Conservation (phyloP, 2,329 filamentous ascomycete species). For the Neurospora sp. region DNA sequence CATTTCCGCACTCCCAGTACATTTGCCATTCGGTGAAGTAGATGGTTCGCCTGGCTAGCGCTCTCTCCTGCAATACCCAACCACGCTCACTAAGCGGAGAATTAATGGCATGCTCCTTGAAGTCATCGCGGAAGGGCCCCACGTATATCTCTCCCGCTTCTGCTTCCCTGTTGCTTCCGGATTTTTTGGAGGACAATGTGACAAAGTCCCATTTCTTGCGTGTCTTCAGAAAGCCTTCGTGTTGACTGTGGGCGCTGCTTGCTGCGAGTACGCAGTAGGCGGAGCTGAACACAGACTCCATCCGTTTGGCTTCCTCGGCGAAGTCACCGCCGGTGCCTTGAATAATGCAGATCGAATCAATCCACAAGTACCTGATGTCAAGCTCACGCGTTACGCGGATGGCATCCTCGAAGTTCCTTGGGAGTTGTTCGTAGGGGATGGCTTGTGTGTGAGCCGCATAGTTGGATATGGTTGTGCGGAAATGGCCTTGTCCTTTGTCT, state of each 20-base stretch:
- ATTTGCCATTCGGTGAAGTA: conserved; percentile 27
- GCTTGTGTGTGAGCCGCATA: not conserved
- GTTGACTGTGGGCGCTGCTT: conserved; percentile 9
- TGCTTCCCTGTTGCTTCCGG: not conserved
- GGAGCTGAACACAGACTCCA: conserved; percentile 17
- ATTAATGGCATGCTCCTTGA: conserved; percentile 20
- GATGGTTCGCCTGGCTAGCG: conserved; percentile 27
- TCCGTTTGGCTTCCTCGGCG: conserved; percentile 8
- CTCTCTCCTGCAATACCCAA: conserved; percentile 30
- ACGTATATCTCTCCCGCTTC: not conserved
- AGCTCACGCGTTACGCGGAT: too few relatives aligned
- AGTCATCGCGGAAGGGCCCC: conserved; percentile 4
- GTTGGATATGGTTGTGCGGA: not conserved
- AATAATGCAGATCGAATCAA: conserved; percentile 10
- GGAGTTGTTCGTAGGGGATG: not conserved
- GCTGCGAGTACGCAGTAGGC: conserved; percentile 19
- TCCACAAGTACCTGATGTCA: not conserved
- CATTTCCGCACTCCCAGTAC: conserved; percentile 30
- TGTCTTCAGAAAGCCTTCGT: conserved; percentile 14
- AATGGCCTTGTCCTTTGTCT: not conserved
- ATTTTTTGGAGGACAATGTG: not conserved
- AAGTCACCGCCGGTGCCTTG: conserved; percentile 11
- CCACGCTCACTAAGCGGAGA: conserved; percentile 24
- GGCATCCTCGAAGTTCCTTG: too few relatives aligned
- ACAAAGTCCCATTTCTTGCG: too few relatives aligned